Evolutionary conservation across 208 protist genomes (phyloP).

Genomic region (Crithidia acanthocephali): DNA sequence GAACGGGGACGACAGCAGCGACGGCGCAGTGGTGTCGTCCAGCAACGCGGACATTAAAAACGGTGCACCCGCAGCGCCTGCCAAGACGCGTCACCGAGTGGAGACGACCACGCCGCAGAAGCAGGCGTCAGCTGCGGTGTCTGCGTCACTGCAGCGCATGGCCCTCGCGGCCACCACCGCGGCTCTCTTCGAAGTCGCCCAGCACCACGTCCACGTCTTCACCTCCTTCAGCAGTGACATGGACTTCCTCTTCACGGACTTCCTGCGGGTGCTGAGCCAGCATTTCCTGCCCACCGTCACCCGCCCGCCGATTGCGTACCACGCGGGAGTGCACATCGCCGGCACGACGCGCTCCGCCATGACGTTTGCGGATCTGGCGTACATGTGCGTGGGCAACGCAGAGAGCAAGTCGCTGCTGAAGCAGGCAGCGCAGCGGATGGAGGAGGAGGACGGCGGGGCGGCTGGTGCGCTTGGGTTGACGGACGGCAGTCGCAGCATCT

Average conservation of each 20-base stretch:
- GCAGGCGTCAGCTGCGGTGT: not conserved
- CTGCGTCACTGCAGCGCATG: conserved; percentile 40
- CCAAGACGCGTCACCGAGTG: too few species aligned
- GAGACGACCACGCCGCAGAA: not conserved
- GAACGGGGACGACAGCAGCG: not conserved
- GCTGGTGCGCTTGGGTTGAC: conserved; percentile 10
- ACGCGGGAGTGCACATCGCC: conserved; percentile 38
- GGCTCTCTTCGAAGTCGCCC: conserved; percentile 60
- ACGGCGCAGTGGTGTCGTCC: not conserved
- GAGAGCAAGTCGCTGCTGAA: conserved; percentile 76
- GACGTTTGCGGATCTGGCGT: conserved; percentile 79
- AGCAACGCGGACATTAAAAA: not conserved
- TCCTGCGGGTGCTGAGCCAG: conserved; percentile 60
- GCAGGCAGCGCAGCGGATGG: conserved; percentile 74
- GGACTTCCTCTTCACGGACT: conserved; percentile 71
- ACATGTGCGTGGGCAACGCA: conserved; percentile 65
- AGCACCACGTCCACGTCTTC: conserved; percentile 68
- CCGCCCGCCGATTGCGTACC: conserved; percentile 50
- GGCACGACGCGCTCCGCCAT: conserved; percentile 38
- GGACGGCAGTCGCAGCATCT: conserved; percentile 43
- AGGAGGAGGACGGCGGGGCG: conserved; percentile 46
- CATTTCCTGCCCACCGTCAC: conserved; percentile 52
- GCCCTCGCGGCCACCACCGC: conserved; percentile 60
- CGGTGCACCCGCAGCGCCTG: not conserved
- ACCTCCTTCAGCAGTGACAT: conserved; percentile 76